Evolutionary conservation across 768 basidiomycete species (phyloP), one percentile per base, ranked within the genome.

Genomic region (Hirschioporus abietinus): DNA sequence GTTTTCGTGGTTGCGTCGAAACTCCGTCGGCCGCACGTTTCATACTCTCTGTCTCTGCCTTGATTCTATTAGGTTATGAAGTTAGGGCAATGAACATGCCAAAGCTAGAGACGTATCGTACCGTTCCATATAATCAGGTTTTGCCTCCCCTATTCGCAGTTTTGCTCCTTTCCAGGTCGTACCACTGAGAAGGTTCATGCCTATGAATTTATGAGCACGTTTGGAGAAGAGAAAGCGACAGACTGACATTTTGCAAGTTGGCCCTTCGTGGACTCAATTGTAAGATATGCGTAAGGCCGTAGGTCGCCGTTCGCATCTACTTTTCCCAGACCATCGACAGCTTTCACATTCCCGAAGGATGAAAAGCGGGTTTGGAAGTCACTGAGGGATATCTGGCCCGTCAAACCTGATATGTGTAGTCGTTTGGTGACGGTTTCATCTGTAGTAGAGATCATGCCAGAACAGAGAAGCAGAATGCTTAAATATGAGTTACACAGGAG

Each of bases 81-180:
- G 10, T 57, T 24, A 15, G 3, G 20, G 42, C 3, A 20, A 24
- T 68, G 24, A 34, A 64, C 24, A 65, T 5, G 27, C 7, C 59
- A 66, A 27, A 25, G 57, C 35, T 12, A 35, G 18, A 24, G 24
- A 42, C 17, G 1, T 1, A 12, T 70, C 80, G 42, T 63, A 90
- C 92, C 86, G 81, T 72, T 88, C 86, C 1, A 75, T 75, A 71
- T 82, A 93, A 73, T 93, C 88, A 1, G 88, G 88, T 68, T 86
- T 90, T n/a, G 93, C 92, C 70, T 93, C 91, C 9, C 91, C 91
- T 36, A 95, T 84, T 20, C 92, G 84, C 35, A 95, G 77, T 70
- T 90, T 93, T 24, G 92, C 79, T n/a, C 93, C 93, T 77, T 93
- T 94, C 91, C 92, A 95, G 0, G 86, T 91, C 7, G 90, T 86